A percentile compares a stretch with the other conserved stretches of the same genome.
Conservation (phyloP, 2,329 filamentous ascomycete genomes). For the Claviceps digitariae region DNA sequence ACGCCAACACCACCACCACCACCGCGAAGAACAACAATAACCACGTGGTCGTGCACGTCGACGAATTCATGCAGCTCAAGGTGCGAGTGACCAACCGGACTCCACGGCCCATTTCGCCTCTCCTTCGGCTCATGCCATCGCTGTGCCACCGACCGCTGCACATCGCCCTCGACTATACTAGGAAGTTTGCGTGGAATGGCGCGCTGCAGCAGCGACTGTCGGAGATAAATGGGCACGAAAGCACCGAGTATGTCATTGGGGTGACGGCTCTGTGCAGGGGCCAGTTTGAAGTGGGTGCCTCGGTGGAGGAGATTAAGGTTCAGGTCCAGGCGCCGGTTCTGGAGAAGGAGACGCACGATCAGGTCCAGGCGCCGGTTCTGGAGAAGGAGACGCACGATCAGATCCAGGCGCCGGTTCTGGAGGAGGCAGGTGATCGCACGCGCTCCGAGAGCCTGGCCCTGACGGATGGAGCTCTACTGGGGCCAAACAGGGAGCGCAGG, state of each 20-base stretch:
- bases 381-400: slow-evolving; percentile 17
- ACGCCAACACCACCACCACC: background rate
- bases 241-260: slow-evolving; percentile 50
- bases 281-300: slow-evolving; percentile 68
- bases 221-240: slow-evolving; percentile 42
- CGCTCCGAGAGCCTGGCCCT: slow-evolving; percentile 42
- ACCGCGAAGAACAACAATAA: slow-evolving; percentile 5
- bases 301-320: slow-evolving; percentile 62
- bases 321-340: slow-evolving; percentile 42
- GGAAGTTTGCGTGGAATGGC: slow-evolving; percentile 75
- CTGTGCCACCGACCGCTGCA: slow-evolving; percentile 59
- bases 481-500: slow-evolving; percentile 40
- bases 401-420: slow-evolving; percentile 6
- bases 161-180: slow-evolving; percentile 66
- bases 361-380: background rate
- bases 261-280: slow-evolving; percentile 66
- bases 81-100: slow-evolving; percentile 68
- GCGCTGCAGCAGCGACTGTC: slow-evolving; percentile 64
- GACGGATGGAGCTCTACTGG: slow-evolving; percentile 44
- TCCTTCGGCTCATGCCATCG: slow-evolving; percentile 65
- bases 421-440: slow-evolving; percentile 18
- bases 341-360: slow-evolving; percentile 18
- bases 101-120: slow-evolving; percentile 49
- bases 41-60: slow-evolving; percentile 19
- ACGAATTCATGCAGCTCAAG: slow-evolving; percentile 52